Evolutionary conservation across 495 filamentous ascomycete species (phyloP).

Genomic region (Tetracladium setigerum): DNA sequence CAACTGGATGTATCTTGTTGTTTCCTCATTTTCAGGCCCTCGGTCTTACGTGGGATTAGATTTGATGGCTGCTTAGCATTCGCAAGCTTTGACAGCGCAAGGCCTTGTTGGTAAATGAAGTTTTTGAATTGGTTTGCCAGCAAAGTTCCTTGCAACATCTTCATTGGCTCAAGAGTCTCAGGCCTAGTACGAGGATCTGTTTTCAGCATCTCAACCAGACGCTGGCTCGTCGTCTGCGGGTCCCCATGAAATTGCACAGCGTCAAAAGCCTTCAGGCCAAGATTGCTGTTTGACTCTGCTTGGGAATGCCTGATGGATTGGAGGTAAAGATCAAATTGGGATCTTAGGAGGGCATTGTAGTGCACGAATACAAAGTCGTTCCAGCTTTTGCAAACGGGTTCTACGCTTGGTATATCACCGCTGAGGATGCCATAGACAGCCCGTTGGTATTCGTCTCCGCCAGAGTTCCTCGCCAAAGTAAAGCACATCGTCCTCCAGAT

Average conservation of each 20-base stretch:
- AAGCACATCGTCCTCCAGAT: conserved; percentile 82
- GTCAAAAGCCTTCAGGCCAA: conserved; percentile 44
- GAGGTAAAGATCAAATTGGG: conserved; percentile 57
- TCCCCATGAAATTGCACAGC: conserved; percentile 46
- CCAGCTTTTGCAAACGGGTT: conserved; percentile 70
- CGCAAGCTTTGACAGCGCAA: conserved; percentile 44
- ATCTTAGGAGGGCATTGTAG: conserved; percentile 73
- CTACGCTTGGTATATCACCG: conserved; percentile 70
- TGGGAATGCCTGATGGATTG: conserved; percentile 36
- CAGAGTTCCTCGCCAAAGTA: conserved; percentile 58
- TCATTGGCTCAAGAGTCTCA: conserved; percentile 48
- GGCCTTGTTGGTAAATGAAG: conserved; percentile 51
- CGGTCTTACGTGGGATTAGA: conserved; percentile 33
- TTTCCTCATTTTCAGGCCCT: conserved; percentile 15
- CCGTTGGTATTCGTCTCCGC: conserved; percentile 67
- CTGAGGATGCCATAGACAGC: conserved; percentile 86
- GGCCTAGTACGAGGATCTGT: conserved; percentile 32
- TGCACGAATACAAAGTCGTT: conserved; percentile 88
- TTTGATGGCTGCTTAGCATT: conserved; percentile 41
- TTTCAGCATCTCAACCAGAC: conserved; percentile 44
- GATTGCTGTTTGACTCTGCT: conserved; percentile 27
- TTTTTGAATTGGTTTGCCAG: conserved; percentile 49
- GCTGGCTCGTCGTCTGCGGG: conserved; percentile 36
- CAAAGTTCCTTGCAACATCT: conserved; percentile 59
- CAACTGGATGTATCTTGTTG: conserved; percentile 36